phyloP scores from a whole-genome alignment of 2,329 filamentous ascomycete species.

The Rhinocladiella similis region DNA sequence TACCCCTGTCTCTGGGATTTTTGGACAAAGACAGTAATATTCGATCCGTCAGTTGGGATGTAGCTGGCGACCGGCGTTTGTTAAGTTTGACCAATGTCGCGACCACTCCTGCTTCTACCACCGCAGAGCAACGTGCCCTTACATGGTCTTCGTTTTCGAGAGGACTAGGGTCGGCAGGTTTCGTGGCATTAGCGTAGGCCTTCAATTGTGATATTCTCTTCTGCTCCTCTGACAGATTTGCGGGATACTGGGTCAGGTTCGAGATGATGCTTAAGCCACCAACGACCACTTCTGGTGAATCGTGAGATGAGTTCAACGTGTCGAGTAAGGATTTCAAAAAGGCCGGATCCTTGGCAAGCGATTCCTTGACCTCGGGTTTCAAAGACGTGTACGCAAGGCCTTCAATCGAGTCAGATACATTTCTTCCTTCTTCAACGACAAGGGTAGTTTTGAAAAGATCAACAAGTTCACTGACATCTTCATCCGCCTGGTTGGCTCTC shows the following conservation, averaged over 20 bases:
- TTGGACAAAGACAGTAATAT: constrained; percentile 78
- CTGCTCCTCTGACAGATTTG: constrained; percentile 80
- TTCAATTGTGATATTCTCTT: constrained; percentile 90
- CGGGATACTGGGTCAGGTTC: constrained; percentile 81
- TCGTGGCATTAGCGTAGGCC: constrained; percentile 86
- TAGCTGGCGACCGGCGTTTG: constrained; percentile 68
- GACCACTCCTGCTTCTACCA: constrained; percentile 77
- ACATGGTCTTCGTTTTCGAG: constrained; percentile 78
- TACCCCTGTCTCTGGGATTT: constrained; percentile 70
- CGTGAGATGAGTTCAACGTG: constrained; percentile 47
- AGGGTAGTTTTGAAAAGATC: constrained; percentile 54
- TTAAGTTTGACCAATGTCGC: constrained; percentile 74
- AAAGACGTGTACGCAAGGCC: constrained; percentile 90
- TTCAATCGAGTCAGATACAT: constrained; percentile 78
- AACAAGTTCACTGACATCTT: constrained; percentile 54
- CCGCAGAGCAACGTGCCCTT: constrained; percentile 68
- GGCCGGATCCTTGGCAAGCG: constrained; percentile 65
- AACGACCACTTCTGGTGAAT: constrained; percentile 73
- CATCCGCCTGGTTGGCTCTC: constrained; percentile 38
- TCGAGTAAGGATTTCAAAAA: constrained; percentile 70
- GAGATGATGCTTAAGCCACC: constrained; percentile 81
- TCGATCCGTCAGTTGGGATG: constrained; percentile 69
- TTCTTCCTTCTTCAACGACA: constrained; percentile 40
- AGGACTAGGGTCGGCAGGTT: constrained; percentile 62
- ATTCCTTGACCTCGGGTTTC: constrained; percentile 80